Base-by-base conservation (phyloP, 176 grass and related monocot species). In the Leersia perrieri region DNA sequence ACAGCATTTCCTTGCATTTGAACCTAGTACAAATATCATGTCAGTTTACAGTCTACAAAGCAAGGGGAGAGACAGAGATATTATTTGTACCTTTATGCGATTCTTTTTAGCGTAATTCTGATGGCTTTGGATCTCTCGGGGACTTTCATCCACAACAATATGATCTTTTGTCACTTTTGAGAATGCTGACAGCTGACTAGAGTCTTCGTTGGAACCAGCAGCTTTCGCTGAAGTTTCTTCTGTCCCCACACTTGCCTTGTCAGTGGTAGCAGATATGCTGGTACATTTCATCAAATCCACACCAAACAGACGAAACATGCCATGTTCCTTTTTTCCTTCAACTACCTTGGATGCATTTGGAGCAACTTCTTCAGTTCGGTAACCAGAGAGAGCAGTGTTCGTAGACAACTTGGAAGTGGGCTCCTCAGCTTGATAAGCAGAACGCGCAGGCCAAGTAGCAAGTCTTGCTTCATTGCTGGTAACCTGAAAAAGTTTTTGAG, bases 1-100 rank as follows among this genome's bases (percentile, higher is more conserved):
- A 94, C 86, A 40, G 80, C 89, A 81, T 88, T 87, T 77, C 92
- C 94, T 88, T 94, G 87, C 90, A 97, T 97, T 92, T 94, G 92
- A 85, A 97, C 94, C 92, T 97, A 81, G n/a, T n/a, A 75, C 28
- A 80, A 83, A 60, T n/a, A 15, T 63, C 10, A 66, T 51, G 30
- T 32, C 18, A 42, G 65, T 13, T 13, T 3, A 60, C 72, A 82
- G 65, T 64, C 36, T 25, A 66, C 63, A 22, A 28, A 57, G 22
- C 33, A 40, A 35, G 16, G 14, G 30, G 41, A 35, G 23, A 78
- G 10, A 63, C 5, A 44, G 45, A 70, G 5, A 16, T 9, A 55
- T 14, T 70, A 66, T 16, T 0, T 61, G n/a, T 85, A 91, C 89
- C 77, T 91, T 88, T 7, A 88, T 87, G 45, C 85, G 66, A 67